phyloP scores from a whole-genome alignment of 208 protist species.

The Crithidia bombi region DNA sequence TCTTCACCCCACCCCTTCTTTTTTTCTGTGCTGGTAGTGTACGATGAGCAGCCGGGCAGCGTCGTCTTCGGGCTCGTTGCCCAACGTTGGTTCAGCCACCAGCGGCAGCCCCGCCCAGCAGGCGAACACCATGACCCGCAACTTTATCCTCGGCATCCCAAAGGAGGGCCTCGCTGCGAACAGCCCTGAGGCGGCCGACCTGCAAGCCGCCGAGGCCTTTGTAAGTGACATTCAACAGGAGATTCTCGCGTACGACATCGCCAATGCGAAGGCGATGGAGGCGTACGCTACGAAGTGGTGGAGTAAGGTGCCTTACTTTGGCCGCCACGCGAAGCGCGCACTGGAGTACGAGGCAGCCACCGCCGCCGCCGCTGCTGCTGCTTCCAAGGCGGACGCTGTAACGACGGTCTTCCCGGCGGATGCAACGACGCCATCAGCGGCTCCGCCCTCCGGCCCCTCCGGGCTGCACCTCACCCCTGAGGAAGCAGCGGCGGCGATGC shows the following conservation, averaged over 20 bases:
- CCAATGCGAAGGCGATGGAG: constrained; percentile 83
- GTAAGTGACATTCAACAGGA: constrained; percentile 79
- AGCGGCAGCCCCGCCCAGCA: constrained; percentile 41
- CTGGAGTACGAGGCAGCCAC: constrained; percentile 41
- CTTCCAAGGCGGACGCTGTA: not conserved
- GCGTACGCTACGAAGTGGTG: constrained; percentile 63
- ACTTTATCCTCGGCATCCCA: constrained; percentile 75
- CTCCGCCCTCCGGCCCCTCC: constrained; percentile 1
- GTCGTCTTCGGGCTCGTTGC: constrained; percentile 15
- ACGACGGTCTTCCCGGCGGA: not conserved
- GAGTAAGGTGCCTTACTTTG: constrained; percentile 63
- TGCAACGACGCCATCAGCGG: constrained; percentile 1
- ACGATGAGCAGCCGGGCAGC: constrained; percentile 21
- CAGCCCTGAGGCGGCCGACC: constrained; percentile 62
- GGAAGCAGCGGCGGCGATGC: constrained; percentile 34
- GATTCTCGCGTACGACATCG: constrained; percentile 82
- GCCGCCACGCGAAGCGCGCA: constrained; percentile 42
- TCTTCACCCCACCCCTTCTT: constrained; percentile 17
- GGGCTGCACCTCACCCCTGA: constrained; percentile 28
- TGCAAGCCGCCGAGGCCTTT: constrained; percentile 81
- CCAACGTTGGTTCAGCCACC: constrained; percentile 23
- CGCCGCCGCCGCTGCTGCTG: constrained; percentile 15
- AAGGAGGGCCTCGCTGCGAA: constrained; percentile 55
- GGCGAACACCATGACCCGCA: constrained; percentile 64
- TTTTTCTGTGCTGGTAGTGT: constrained; percentile 17